A percentile compares a stretch with the other conserved stretches of the same genome.
Evolutionary conservation across 2,329 filamentous ascomycete species (phyloP).

Genomic region (Talaromyces sp.): DNA sequence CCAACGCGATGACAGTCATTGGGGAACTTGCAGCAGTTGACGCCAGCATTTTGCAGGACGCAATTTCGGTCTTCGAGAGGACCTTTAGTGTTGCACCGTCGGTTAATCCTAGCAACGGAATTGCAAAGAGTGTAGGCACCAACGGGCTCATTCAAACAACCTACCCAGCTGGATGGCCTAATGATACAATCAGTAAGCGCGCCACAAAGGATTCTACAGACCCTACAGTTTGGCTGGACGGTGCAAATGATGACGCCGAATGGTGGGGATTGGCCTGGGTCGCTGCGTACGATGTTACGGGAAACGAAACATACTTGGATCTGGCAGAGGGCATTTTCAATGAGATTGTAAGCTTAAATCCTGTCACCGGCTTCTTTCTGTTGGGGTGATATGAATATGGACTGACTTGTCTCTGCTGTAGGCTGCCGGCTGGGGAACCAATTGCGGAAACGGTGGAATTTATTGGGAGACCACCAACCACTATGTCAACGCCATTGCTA

Average conservation of each 20-base stretch:
- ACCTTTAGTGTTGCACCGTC: constrained; percentile 17
- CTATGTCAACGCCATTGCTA: constrained; percentile 56
- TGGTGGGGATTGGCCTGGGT: constrained; percentile 58
- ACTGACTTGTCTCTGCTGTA: not conserved
- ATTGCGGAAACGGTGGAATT: constrained; percentile 48
- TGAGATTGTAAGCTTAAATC: constrained; percentile 37
- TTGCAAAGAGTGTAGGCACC: constrained; percentile 5
- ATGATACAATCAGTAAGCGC: not conserved
- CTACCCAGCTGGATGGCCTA: constrained; percentile 10
- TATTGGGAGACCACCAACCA: constrained; percentile 49
- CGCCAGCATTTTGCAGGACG: constrained; percentile 11
- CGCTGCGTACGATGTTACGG: constrained; percentile 54
- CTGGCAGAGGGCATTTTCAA: constrained; percentile 52
- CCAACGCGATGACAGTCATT: constrained; percentile 18
- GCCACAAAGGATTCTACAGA: constrained; percentile 8
- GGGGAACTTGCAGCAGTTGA: constrained; percentile 18
- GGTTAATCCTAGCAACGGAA: constrained; percentile 2
- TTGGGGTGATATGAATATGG: not conserved
- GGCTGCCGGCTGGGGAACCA: constrained; percentile 41
- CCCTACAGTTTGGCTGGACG: constrained; percentile 12
- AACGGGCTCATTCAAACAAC: constrained; percentile 4
- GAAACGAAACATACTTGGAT: constrained; percentile 45
- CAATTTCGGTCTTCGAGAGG: constrained; percentile 10
- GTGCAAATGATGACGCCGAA: constrained; percentile 52
- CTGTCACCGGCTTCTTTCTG: not conserved